Percentiles rank a stretch among this genome's conserved stretches.
Conservation (phyloP, 2,329 filamentous ascomycete species). For the Monilinia polystroma region DNA sequence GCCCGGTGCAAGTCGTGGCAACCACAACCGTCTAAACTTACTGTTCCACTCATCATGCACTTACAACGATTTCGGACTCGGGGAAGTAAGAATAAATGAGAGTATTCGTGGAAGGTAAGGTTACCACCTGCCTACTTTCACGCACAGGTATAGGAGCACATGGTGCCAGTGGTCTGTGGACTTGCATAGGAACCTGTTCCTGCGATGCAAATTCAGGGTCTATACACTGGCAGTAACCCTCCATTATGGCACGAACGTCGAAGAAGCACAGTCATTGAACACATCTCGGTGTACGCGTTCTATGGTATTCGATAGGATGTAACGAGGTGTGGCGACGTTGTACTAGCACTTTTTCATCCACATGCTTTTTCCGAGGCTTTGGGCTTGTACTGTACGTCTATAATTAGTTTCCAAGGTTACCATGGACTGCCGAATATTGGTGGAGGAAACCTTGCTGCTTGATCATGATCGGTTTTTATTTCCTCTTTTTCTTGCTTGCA, state of each 20-base stretch:
- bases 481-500: background rate
- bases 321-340: conserved; percentile 22
- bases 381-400: conserved; percentile 14
- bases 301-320: conserved; percentile 11
- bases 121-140: background rate
- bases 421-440: conserved; percentile 4
- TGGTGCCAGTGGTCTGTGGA: conserved; percentile 7
- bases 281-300: conserved; percentile 21
- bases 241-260: conserved; percentile 22
- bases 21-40: conserved; percentile 21
- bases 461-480: background rate
- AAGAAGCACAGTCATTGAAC: conserved; percentile 13
- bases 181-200: conserved; percentile 5
- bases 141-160: conserved; percentile 13
- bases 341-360: background rate
- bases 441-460: background rate
- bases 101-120: conserved; percentile 2
- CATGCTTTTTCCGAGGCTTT: conserved; percentile 3
- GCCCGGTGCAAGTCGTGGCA: conserved; percentile 17
- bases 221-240: conserved; percentile 2
- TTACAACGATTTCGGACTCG: conserved; percentile 7
- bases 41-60: conserved; percentile 17
- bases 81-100: conserved; percentile 1
- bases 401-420: conserved; percentile 6
- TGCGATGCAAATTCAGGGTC: conserved; percentile 22